Percentiles rank a stretch among this genome's conserved stretches.
These are phyloP conservation scores for Aureobasidium sp. DNA, from an alignment of 2,329 filamentous ascomycete genomes.

Conservation along the genomic window DNA sequence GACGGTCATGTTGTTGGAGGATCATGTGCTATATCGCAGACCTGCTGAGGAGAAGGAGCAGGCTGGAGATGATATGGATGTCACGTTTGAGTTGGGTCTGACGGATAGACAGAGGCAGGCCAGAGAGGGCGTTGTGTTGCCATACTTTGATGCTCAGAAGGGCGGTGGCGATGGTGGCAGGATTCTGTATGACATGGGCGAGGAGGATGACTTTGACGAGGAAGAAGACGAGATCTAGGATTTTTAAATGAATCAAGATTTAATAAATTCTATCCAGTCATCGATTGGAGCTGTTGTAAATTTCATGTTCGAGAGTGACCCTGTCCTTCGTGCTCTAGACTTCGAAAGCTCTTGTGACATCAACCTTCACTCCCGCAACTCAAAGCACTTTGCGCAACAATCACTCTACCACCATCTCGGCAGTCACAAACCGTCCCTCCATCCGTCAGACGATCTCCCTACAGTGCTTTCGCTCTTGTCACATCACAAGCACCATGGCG, in stretches of 20 bases:
- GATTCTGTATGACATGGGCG: slow-evolving; percentile 94
- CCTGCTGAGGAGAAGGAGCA: slow-evolving; percentile 32
- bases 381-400: neutral
- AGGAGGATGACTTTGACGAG: slow-evolving; percentile 93
- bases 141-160: slow-evolving; percentile 94
- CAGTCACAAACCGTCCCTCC: neutral
- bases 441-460: too few species aligned
- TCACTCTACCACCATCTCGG: neutral
- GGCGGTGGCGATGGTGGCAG: slow-evolving; percentile 75
- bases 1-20: slow-evolving; percentile 56
- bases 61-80: slow-evolving; percentile 49
- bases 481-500: neutral
- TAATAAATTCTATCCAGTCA: slow-evolving; percentile 29
- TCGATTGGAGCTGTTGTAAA: neutral
- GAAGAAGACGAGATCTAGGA: slow-evolving; percentile 75
- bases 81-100: slow-evolving; percentile 77
- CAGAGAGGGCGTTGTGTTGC: slow-evolving; percentile 80
- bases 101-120: slow-evolving; percentile 87
- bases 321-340: neutral
- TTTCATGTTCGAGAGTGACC: neutral
- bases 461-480: neutral
- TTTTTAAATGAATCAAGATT: too few species aligned
- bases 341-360: neutral
- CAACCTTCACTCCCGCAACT: neutral
- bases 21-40: slow-evolving; percentile 62